Evolutionary conservation across 768 basidiomycete genomes (phyloP).

Genomic region (Cystoderma amianthinum): DNA sequence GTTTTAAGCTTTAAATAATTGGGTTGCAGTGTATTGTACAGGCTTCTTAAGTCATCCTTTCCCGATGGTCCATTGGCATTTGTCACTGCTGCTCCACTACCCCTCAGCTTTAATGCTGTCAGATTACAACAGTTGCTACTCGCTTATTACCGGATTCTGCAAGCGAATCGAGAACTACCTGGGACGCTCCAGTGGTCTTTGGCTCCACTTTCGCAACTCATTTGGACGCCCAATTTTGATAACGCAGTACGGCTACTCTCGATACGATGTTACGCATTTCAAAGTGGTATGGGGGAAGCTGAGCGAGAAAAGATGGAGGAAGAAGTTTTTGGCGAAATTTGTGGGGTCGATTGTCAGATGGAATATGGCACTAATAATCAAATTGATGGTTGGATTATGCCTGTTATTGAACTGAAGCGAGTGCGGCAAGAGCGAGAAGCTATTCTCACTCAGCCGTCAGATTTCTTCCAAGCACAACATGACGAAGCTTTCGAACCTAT

Average conservation of each 20-base stretch:
- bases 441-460: constrained; percentile 28
- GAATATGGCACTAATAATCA: constrained; percentile 48
- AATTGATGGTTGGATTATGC: constrained; percentile 81
- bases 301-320: constrained; percentile 64
- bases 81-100: constrained; percentile 24
- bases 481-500: constrained; percentile 25
- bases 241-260: constrained; percentile 60
- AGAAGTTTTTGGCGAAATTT: constrained; percentile 51
- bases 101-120: constrained; percentile 25
- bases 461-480: constrained; percentile 39
- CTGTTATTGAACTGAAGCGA: constrained; percentile 60
- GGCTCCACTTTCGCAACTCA: constrained; percentile 40
- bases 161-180: constrained; percentile 67
- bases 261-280: constrained; percentile 71
- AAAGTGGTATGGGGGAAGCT: constrained; percentile 72
- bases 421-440: constrained; percentile 42
- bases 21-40: constrained; percentile 45
- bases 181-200: constrained; percentile 56
- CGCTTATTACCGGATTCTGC: constrained; percentile 75
- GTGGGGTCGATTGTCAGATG: constrained; percentile 56
- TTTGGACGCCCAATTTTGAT: constrained; percentile 43
- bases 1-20: constrained; percentile 5
- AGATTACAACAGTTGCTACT: constrained; percentile 68
- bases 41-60: constrained; percentile 39
- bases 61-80: constrained; percentile 49